Evolutionary conservation across 352 stramenopile genomes (phyloP).

Genomic region (Pythium brachiatum): DNA sequence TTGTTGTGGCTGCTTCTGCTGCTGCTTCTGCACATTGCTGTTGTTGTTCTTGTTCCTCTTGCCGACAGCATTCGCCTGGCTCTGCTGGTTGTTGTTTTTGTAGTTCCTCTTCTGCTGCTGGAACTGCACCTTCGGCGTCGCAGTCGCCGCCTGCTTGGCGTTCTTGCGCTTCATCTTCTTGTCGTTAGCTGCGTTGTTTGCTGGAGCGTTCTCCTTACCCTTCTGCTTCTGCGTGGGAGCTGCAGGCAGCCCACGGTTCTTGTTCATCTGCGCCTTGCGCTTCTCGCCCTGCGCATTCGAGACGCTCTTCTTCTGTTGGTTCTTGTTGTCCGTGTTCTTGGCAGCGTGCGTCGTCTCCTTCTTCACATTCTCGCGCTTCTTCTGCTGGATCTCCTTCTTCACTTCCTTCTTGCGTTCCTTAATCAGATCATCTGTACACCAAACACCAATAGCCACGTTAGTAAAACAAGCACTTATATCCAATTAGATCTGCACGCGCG

Average conservation of each 20-base stretch:
- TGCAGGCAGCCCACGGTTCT: conserved; percentile 21
- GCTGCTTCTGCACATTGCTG: background rate
- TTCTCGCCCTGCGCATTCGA: conserved; percentile 18
- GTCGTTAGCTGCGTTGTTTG: background rate
- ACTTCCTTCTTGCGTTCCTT: conserved; percentile 60
- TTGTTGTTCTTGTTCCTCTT: conserved; percentile 1
- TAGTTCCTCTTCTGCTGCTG: conserved; percentile 1
- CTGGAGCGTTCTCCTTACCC: conserved; percentile 6
- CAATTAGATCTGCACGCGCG: background rate
- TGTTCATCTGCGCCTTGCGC: conserved; percentile 23
- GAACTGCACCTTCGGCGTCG: conserved; percentile 16
- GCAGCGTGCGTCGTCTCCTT: conserved; percentile 18
- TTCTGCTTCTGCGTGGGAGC: conserved; percentile 3
- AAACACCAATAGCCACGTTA: background rate
- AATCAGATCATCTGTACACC: conserved; percentile 49
- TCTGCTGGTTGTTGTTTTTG: background rate
- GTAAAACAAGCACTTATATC: background rate
- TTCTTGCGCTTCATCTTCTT: conserved; percentile 24
- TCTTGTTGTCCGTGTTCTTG: conserved; percentile 31
- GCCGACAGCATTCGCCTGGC: background rate
- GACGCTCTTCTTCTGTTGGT: conserved; percentile 19
- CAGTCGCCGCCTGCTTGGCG: background rate
- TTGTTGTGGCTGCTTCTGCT: conserved; percentile 6
- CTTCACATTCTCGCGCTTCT: conserved; percentile 34
- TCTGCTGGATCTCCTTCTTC: conserved; percentile 65